Base-by-base conservation (phyloP, 768 basidiomycete genomes). In the Strobilomyces dryophilus region DNA sequence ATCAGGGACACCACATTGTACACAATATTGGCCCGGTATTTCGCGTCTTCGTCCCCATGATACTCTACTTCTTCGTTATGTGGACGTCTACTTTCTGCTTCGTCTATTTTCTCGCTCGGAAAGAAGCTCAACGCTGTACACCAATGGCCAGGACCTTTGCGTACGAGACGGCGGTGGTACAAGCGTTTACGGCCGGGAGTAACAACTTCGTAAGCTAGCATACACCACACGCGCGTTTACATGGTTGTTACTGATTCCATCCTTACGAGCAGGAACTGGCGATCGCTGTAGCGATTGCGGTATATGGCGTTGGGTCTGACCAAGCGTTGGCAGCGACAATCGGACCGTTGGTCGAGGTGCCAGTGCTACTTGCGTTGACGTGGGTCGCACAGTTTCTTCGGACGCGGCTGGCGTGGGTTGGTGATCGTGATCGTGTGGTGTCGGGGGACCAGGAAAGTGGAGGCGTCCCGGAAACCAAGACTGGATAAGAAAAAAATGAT, bases 261-360 rank as follows among this genome's bases (percentile, higher is more conserved):
- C 15, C 29, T 46, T 42, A 17, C 29, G 27, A 55, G 11, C 62
- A 87, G 79, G 89, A 92, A 71, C 76, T 92, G 0, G 89, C 91
- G 0, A 93, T 93, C 49, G 90, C 92, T 0, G 84, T 92, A 1
- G 78, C 84, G 4, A 85, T 91, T 39, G 84, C 87, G 0, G 81
- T 85, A 0, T 93, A 84, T 67, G 90, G 92, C 4, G 81, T 87
- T 6, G 76, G 82, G 6, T 89, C 87, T 0, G 82, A 86, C 50
- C 84, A 93, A 69, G 89, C 87, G 0, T 74, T 93, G 1, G 90
- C 90, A 0, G 88, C 89, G 0, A 91, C 89, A 0, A 84, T 88
- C 20, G 87, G 87, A 0, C 86, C 85, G 0, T 71, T 89, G n/a
- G 81, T 87, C 0, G 85, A 89, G 62, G 91, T 93, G 0, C 91